Base-by-base conservation (phyloP, 164 flowering plant species). In the Dillenia suffruticosa region DNA sequence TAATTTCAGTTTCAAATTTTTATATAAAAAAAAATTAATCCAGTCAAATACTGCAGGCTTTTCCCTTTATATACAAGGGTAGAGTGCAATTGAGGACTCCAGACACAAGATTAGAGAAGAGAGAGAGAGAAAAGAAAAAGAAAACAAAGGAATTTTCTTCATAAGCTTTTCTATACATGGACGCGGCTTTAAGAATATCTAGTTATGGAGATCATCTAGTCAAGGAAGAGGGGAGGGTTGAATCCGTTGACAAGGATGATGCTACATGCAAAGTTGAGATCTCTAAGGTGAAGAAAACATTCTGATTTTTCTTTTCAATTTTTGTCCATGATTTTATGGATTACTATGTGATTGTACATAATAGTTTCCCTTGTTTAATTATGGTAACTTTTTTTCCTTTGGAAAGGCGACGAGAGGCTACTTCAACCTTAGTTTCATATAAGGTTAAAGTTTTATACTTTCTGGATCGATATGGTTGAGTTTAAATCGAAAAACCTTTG, bases 41-140 rank as follows among this genome's bases (percentile, higher is more conserved):
- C 12, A 59, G 76, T 74, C 82, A 75, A 72, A 72, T 54, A 61
- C 64, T 59, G 62, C 63, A 57, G 56, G 68, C 66, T 62, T 54
- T 46, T 19, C 51, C 15, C 45, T 56, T 51, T 68, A 64, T 57
- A 73, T 16, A 24, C 12, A 61, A 49, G 52, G 47, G 26, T 15
- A 22, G 32, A 32, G 44, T 10, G 40, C 40, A 32, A 5, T 5
- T 32, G 22, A 19, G 22, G 40, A 32, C 40, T 32, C 40, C 9
- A 43, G 12, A 26, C n/a, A 12, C 5, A 24, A 44, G 12, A 46
- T n/a, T 53, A 54, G 48, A 9, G 51, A 19, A 40, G 62, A 11
- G 13, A 44, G 40, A 8, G 1, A 15, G 45, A 58, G 53, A 1
- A 44, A 9, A 46, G 10, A 57, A 16, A 17, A 14, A 49, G n/a